Evolutionary conservation across 164 flowering plant species (phyloP), one percentile per base, ranked within the genome.

Genomic region (Warburgia ugandensis): DNA sequence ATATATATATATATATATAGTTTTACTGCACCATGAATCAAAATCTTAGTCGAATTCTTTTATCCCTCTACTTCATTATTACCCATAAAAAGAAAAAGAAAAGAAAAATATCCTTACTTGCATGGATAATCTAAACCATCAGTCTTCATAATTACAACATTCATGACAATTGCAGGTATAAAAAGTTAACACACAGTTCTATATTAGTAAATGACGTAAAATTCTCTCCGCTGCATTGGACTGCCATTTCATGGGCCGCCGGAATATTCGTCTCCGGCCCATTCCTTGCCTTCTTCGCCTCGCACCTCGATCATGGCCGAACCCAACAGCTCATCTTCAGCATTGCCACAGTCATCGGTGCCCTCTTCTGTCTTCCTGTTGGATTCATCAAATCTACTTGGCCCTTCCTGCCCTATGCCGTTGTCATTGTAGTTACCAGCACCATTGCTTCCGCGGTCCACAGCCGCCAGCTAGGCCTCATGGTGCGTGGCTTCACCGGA

Each of bases 391-490:
- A 54, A 32, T 68, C 69, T 2, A 11, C 38, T 2, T 72, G 76
- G 78, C 72, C 77, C 19, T 77, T 84, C 53, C 73, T 69, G 0
- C 79, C 67, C 1, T 80, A 78, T 55, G 68, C 76, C 11, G 60
- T 68, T 19, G 42, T 47, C 51, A 69, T 83, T 6, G 69, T 73
- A 0, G 63, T 61, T 0, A 73, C 80, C 14, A 49, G 20, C 54
- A 57, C 63, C 1, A 26, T 77, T 23, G 63, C 69, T 3, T 4
- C 67, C 3, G 72, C 83, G 23, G 68, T 62, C 55, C 87, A 81
- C 59, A 70, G 78, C 36, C 87, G 87, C 44, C 74, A 77, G 56
- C 63, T 79, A 3, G 78, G 83, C 42, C 72, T 73, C 17, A 77
- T 84, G 81, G 44, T 77, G 11, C 72, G 78, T 0, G 80, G 80